phyloP scores from a whole-genome alignment of 108 stramenopile species.

The Heterococcus sp. region DNA sequence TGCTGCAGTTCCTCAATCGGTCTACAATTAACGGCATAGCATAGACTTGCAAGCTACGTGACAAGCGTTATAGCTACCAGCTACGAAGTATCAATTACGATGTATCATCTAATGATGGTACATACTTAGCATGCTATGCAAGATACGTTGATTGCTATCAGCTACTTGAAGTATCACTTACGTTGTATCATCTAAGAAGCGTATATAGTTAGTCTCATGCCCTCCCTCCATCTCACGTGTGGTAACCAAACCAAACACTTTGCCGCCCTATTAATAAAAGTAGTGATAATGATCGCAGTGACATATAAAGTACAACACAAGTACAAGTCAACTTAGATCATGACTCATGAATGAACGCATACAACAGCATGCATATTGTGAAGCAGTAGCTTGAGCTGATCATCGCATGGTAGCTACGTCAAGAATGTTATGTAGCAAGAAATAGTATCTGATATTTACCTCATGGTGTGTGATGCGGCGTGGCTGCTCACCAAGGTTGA shows the following conservation, averaged over 20 bases:
- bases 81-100: too few species aligned
- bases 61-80: too few species aligned
- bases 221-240: background rate
- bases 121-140: background rate
- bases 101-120: too few species aligned
- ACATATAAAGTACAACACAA: background rate
- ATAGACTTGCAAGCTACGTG: too few species aligned
- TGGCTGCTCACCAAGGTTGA: conserved; percentile 80
- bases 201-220: background rate
- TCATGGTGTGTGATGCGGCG: conserved; percentile 69
- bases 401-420: background rate
- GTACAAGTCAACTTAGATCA: background rate
- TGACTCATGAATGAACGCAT: background rate
- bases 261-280: too few species aligned
- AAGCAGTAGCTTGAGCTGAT: background rate
- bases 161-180: too few species aligned
- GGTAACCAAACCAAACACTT: background rate
- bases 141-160: background rate
- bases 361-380: background rate
- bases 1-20: too few species aligned
- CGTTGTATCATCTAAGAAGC: background rate
- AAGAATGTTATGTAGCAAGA: background rate
- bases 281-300: background rate
- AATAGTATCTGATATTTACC: background rate
- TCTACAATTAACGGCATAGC: too few species aligned